A percentile compares a stretch with the other conserved stretches of the same genome.
phyloP scores from a whole-genome alignment of 257 asterid species.

The Przewalskia tangutica region DNA sequence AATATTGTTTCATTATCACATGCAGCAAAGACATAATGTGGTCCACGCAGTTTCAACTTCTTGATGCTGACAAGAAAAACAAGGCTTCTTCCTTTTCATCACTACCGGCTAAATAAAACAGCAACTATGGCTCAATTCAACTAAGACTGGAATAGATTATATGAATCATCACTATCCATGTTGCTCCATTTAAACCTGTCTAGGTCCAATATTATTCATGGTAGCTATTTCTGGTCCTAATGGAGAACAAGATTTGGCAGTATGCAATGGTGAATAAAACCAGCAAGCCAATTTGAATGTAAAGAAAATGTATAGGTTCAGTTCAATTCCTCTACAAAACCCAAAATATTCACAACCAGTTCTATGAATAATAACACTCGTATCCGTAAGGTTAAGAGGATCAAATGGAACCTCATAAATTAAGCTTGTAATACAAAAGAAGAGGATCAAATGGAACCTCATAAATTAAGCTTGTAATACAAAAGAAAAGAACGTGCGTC shows the following conservation, averaged over 20 bases:
- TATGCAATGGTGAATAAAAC: not conserved
- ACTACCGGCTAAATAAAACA: not conserved
- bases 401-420: not conserved
- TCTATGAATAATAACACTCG: not conserved
- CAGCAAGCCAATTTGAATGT: not conserved
- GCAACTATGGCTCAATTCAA: not conserved
- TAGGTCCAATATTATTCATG: not conserved
- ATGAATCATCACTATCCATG: not conserved
- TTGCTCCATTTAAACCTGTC: not conserved
- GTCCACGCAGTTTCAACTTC: not conserved
- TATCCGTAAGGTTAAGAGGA: not conserved
- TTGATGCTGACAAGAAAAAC: not conserved
- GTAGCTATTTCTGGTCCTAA: not conserved
- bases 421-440: not conserved
- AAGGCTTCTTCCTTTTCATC: not conserved
- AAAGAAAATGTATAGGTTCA: not conserved
- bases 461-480: not conserved
- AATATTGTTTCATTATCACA: not conserved
- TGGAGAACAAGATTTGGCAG: not conserved
- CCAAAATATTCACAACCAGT: not conserved
- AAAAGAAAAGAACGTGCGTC: not conserved
- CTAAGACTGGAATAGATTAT: not conserved
- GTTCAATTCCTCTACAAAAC: not conserved
- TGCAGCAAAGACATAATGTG: not conserved
- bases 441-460: not conserved